Evolutionary conservation across 139 green algal species (phyloP).

Genomic region (Auxenochlorella pyrenoidosa): DNA sequence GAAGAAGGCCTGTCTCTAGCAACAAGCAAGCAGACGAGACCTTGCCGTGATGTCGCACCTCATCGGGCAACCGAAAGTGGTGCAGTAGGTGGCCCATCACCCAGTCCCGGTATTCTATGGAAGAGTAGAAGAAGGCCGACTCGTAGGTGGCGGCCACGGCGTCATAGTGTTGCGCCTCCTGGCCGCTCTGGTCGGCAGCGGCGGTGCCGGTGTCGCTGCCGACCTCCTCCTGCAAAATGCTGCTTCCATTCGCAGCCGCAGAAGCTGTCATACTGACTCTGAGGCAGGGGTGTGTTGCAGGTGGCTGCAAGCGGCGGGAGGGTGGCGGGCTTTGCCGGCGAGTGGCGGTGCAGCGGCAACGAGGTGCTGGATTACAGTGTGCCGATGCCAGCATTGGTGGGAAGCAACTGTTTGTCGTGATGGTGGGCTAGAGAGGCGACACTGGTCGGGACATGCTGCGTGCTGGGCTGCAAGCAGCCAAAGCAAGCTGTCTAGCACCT

Average conservation of each 20-base stretch:
- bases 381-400: too few relatives aligned
- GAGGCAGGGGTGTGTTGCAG: neutral
- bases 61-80: constrained; percentile 14
- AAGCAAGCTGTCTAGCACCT: too few relatives aligned
- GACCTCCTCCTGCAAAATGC: neutral
- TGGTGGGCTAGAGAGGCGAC: too few relatives aligned
- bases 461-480: too few relatives aligned
- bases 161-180: neutral
- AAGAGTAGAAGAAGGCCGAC: constrained; percentile 30
- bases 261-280: neutral
- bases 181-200: neutral
- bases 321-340: neutral
- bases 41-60: neutral
- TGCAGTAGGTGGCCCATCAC: constrained; percentile 28
- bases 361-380: too few relatives aligned
- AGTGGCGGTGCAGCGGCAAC: too few relatives aligned
- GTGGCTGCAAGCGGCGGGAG: neutral
- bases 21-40: too few relatives aligned
- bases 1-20: neutral
- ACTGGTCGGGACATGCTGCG: too few relatives aligned
- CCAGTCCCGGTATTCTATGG: constrained; percentile 18
- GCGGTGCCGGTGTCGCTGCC: neutral
- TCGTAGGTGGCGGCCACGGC: constrained; percentile 19
- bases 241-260: too few relatives aligned
- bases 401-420: too few relatives aligned